phyloP scores from a whole-genome alignment of 1,139 yeast genomes.

The Blastobotrys raffinosifermentans region DNA sequence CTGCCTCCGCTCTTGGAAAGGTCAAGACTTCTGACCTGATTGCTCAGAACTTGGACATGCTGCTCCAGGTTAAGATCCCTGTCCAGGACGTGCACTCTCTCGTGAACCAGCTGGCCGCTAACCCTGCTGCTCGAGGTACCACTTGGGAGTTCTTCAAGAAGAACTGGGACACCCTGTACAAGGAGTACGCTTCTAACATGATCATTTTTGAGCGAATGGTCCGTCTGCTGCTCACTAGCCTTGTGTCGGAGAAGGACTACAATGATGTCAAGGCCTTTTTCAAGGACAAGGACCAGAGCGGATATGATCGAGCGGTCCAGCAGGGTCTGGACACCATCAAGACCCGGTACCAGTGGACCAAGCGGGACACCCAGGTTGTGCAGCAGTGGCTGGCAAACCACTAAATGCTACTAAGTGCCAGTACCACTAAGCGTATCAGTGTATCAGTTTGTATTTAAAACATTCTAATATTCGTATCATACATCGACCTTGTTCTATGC shows the following conservation, averaged over 20 bases:
- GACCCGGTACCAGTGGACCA: constrained; percentile 28
- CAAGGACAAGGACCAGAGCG: constrained; percentile 46
- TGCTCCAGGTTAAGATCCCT: constrained; percentile 45
- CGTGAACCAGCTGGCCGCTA: constrained; percentile 47
- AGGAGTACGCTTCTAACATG: constrained; percentile 48
- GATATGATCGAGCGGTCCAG: constrained; percentile 30
- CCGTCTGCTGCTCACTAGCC: constrained; percentile 46
- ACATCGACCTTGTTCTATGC: background rate
- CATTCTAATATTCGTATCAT: no score
- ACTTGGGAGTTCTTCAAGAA: constrained; percentile 54
- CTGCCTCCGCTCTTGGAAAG: constrained; percentile 55
- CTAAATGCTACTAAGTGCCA: no score
- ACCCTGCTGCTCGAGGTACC: constrained; percentile 42
- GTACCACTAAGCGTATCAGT: no score
- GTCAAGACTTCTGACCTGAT: constrained; percentile 40
- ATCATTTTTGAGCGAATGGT: constrained; percentile 62
- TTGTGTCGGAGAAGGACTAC: constrained; percentile 40
- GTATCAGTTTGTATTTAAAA: no score
- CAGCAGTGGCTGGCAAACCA: constrained; percentile 36
- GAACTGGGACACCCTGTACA: constrained; percentile 47
- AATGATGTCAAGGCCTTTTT: constrained; percentile 49
- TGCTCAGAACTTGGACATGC: constrained; percentile 36
- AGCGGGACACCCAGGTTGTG: constrained; percentile 26
- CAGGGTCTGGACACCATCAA: constrained; percentile 31
- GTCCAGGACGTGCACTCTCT: constrained; percentile 67